phyloP scores from a whole-genome alignment of 169 alveolate genomes.

The Besnoitia besnoiti region DNA sequence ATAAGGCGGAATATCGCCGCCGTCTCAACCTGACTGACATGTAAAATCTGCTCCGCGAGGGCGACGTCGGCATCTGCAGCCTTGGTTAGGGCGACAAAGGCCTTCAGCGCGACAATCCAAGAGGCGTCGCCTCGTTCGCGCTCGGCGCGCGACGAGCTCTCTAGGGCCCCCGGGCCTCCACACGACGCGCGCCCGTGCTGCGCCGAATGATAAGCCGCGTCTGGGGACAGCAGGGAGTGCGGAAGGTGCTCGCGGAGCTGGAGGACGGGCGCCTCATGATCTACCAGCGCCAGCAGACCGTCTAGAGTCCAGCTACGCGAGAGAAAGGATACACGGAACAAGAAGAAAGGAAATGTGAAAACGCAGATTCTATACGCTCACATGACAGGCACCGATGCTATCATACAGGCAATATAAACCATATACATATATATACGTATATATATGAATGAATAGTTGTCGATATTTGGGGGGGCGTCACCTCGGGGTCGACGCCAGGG shows the following conservation, averaged over 20 bases:
- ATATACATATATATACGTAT: neutral
- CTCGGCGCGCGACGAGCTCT: too few relatives aligned
- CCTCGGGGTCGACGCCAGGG: too few relatives aligned
- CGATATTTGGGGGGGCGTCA: too few relatives aligned
- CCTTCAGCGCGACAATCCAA: neutral
- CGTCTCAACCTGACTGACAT: too few relatives aligned
- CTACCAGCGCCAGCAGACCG: neutral
- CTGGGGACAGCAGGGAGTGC: neutral
- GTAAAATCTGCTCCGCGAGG: neutral
- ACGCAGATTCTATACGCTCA: neutral
- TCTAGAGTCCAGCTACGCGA: neutral
- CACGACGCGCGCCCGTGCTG: too few relatives aligned
- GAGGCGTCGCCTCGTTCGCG: neutral
- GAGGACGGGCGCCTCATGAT: neutral
- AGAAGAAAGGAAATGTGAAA: too few relatives aligned
- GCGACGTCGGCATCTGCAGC: neutral
- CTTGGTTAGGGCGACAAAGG: slow-evolving; percentile 14
- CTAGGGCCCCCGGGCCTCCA: too few relatives aligned
- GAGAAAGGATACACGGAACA: neutral
- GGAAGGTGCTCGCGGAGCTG: slow-evolving; percentile 20
- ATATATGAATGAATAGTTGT: too few relatives aligned
- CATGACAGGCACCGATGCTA: neutral
- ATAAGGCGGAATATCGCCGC: too few relatives aligned
- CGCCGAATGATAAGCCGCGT: neutral
- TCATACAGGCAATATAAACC: neutral